These are phyloP conservation scores for Eucalyptus marginata DNA, from an alignment of 345 rosid species.

Conservation along the genomic window DNA sequence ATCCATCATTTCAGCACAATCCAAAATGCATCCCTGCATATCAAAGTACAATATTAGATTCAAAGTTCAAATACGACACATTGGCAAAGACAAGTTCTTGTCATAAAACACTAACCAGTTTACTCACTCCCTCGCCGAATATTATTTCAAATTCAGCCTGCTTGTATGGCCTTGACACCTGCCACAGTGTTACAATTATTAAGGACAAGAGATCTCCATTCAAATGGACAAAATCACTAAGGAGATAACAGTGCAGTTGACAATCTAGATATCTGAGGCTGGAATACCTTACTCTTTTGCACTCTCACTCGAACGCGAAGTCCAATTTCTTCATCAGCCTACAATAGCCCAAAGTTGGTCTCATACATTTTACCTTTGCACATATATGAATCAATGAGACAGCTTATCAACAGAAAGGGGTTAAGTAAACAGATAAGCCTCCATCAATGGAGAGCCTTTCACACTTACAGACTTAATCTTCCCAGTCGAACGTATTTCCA, in stretches of 20 bases:
- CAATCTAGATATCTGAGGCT: neutral
- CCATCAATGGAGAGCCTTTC: neutral
- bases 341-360: neutral
- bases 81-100: neutral
- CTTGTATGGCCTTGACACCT: slow-evolving; percentile 95
- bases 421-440: neutral
- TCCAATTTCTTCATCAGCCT: slow-evolving; percentile 95
- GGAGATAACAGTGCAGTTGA: neutral
- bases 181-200: neutral
- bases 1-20: slow-evolving; percentile 83
- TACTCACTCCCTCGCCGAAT: slow-evolving; percentile 93
- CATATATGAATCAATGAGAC: neutral
- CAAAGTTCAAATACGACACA: neutral
- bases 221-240: neutral
- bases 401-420: neutral
- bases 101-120: slow-evolving; percentile 50
- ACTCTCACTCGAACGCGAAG: slow-evolving; percentile 90
- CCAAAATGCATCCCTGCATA: slow-evolving; percentile 80
- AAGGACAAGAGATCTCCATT: neutral
- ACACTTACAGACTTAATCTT: slow-evolving; percentile 91
- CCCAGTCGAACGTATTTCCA: slow-evolving; percentile 89
- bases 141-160: slow-evolving; percentile 96
- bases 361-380: neutral
- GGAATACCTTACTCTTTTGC: slow-evolving; percentile 86
- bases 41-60: neutral